Base-by-base conservation (phyloP, 306 rosid genomes). In the Albizia julibrissin region DNA sequence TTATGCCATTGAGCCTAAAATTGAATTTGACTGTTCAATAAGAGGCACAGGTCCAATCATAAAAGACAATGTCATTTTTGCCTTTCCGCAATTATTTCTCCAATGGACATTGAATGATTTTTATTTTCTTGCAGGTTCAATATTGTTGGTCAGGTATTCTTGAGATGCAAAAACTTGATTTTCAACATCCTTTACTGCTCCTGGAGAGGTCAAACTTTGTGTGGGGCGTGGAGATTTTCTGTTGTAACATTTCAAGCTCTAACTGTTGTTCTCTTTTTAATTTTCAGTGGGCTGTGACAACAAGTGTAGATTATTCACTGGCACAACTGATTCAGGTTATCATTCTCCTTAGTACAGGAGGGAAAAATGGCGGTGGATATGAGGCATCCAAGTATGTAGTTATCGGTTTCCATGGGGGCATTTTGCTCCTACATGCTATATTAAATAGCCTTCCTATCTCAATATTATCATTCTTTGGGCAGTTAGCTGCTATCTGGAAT, bases 211-310 rank as follows among this genome's bases (percentile, higher is more conserved):
- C 47, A 85, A 83, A 81, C 75, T 77, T 74, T 79, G 43, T 69
- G 58, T 70, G 61, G 76, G 80, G 81, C 6, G 50, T 80, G 59
- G 76, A 72, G 83, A 46, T 81, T 31, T 79, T n/a, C 65, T 13
- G 27, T 67, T 21, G 50, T 42, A 58, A 64, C 75, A 47, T 77
- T 82, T 40, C 44, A 71, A 65, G 44, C 74, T 76, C 83, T 76
- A 79, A 86, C 82, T 61, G 58, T 71, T 47, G 71, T 14, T 79
- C 43, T 80, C 77, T 89, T 90, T 81, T 49, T 76, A 37, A 68
- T 79, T 83, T 91, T 92, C 92, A 95, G 99, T 95, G 99, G 99
- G 99, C 99, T 50, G 98, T 89, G 71, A 93, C 98, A 75, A 92
- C 99, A 27, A 95, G 99, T 85, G 82, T 95, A 49, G 98, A 93